Percentiles rank a stretch among this genome's conserved stretches.
These are phyloP conservation scores for Heliamphora exappendiculata DNA, from an alignment of 148 eudicot species.

Conservation along the genomic window DNA sequence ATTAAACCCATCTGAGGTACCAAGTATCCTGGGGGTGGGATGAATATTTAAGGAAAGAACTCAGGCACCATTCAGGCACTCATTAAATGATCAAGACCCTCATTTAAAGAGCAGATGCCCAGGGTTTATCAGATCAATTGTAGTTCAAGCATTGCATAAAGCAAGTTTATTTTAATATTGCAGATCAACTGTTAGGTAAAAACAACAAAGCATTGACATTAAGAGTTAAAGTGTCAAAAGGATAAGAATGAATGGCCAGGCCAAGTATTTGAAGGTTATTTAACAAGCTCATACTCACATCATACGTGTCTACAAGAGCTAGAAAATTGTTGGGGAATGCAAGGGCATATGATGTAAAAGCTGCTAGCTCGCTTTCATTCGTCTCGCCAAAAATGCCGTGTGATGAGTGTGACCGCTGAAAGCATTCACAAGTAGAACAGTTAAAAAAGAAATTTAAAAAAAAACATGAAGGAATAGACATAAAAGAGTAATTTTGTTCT, in stretches of 20 bases:
- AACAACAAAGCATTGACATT: background rate
- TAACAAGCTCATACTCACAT: slow-evolving; percentile 53
- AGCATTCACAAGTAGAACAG: slow-evolving; percentile 11
- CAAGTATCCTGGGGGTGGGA: no score
- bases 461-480: background rate
- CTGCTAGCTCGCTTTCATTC: slow-evolving; percentile 92
- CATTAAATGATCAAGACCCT: no score
- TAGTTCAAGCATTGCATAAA: background rate
- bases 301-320: slow-evolving; percentile 98
- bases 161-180: background rate
- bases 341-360: slow-evolving; percentile 87
- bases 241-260: background rate
- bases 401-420: slow-evolving; percentile 55
- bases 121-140: no score
- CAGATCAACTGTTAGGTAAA: background rate
- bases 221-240: background rate
- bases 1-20: no score
- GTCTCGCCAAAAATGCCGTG: slow-evolving; percentile 70
- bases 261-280: background rate
- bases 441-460: background rate
- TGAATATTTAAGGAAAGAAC: no score
- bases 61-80: no score
- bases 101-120: no score
- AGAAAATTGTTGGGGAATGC: slow-evolving; percentile 83
- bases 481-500: background rate